Evolutionary conservation across 2,329 filamentous ascomycete genomes (phyloP), one percentile per base, ranked within the genome.

Genomic region (Ophiostoma tasmaniense): DNA sequence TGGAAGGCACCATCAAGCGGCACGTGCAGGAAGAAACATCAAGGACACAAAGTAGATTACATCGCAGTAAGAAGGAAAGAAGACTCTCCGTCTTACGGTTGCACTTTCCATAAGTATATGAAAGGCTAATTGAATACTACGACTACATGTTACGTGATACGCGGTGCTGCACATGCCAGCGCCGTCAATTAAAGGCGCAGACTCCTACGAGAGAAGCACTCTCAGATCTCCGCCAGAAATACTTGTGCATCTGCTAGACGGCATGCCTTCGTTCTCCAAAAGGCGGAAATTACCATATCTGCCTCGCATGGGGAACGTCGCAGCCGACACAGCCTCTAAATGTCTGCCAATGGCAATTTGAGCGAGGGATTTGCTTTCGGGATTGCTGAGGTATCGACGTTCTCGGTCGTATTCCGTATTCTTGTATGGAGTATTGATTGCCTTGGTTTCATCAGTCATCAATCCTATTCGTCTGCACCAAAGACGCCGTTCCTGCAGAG

Each of bases 51-150:
- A n/a, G n/a, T n/a, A n/a, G n/a, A n/a, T n/a, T 39, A 39, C 55
- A 6, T 3, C 22, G 25, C 6, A 64, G 10, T 22, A 39, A 17
- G 50, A 64, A 61, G 68, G 68, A 45, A 52, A 50, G 59, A 67
- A 69, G 59, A 67, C 66, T 30, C 50, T 69, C 68, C 68, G 68
- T 69, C 68, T 69, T 69, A 69, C 59, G 35, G 22, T 39, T 65
- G 33, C 33, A 65, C 59, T 62, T 62, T 62, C 30, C 59, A 20
- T 35, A n/a, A n/a, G n/a, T n/a, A 22, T 62, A 35, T 6, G 59
- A 55, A 25, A 55, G 13, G 50, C n/a, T 13, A 55, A 22, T 55
- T 55, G 50, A 55, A 25, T 55, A 55, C n/a, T 62, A 35, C n/a
- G 11, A 14, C 30, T 33, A 61, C 55, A 25, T 25, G n/a, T 59